Evolutionary conservation across 768 basidiomycete genomes (phyloP), one percentile per base, ranked within the genome.

Genomic region (Tylopilus plumbeoviolaceoides): DNA sequence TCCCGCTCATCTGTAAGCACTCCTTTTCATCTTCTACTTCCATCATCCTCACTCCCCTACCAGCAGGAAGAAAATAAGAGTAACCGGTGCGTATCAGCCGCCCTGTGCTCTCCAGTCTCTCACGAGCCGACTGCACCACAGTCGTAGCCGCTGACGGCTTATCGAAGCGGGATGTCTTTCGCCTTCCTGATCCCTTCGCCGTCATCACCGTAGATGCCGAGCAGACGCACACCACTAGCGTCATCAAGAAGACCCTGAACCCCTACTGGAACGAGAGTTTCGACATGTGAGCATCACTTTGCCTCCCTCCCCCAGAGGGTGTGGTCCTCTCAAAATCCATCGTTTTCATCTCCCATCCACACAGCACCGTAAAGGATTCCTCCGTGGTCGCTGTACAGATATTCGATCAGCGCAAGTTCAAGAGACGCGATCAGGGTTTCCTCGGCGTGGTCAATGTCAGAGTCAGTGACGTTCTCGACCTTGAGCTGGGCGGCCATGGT

Each of bases 331-430:
- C 36, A 36, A 7, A 36, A n/a, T n/a, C 9, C 23, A 8, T 45
- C 14, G 46, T 54, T 55, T 50, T 54, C 27, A 59, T 31, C 53
- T 42, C 53, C 47, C 30, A 17, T 51, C 27, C 50, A 49, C 39
- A 23, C 61, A 98, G 95, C 60, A 90, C 82, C 47, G 95, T 97
- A 67, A 95, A 94, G 70, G 97, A 99, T 61, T 92, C 91, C n/a
- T 98, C 95, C 17, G 91, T 98, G 44, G 83, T 99, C 53, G 92
- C 93, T 5, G 95, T 98, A 1, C 97, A 99, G 73, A 97, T 98
- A 63, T 98, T 98, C 61, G 97, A 99, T 73, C 95, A 98, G 72
- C 86, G 93, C 70, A 99, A 99, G 73, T 98, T 98, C 77, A 99
- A 99, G 79, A 81, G 90, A 72, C 85, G 88, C 63, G 97, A 99